These are phyloP conservation scores for Fusarium sp. DNA, from an alignment of 2,329 filamentous ascomycete genomes.

Conservation along the genomic window DNA sequence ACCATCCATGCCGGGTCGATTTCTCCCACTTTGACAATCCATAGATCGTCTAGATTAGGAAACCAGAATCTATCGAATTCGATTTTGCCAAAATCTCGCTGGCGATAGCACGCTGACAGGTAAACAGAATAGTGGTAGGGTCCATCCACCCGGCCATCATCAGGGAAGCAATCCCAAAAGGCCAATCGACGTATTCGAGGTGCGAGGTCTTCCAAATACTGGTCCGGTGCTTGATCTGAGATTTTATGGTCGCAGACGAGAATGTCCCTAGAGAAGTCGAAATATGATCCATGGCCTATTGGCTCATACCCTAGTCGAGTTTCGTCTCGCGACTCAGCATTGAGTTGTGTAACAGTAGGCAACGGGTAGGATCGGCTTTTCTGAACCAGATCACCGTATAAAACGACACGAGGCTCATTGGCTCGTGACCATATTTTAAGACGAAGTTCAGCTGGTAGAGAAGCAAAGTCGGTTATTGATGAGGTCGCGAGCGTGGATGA, in stretches of 20 bases:
- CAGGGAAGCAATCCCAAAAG: slow-evolving; percentile 59
- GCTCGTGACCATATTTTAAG: slow-evolving; percentile 57
- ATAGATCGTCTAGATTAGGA: slow-evolving; percentile 56
- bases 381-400: slow-evolving; percentile 55
- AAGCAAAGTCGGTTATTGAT: slow-evolving; percentile 46
- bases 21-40: slow-evolving; percentile 59
- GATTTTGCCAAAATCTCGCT: slow-evolving; percentile 52
- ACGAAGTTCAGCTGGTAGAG: slow-evolving; percentile 56
- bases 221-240: slow-evolving; percentile 52
- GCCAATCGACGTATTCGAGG: slow-evolving; percentile 54
- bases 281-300: slow-evolving; percentile 54
- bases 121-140: slow-evolving; percentile 55
- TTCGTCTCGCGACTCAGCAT: slow-evolving; percentile 54
- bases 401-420: slow-evolving; percentile 55
- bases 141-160: slow-evolving; percentile 55
- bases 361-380: slow-evolving; percentile 52
- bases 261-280: slow-evolving; percentile 57
- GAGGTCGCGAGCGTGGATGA: slow-evolving; percentile 24
- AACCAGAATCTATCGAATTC: slow-evolving; percentile 58
- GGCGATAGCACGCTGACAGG: slow-evolving; percentile 53
- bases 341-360: slow-evolving; percentile 56
- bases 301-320: slow-evolving; percentile 55
- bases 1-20: slow-evolving; percentile 57
- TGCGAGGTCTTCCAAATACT: slow-evolving; percentile 54
- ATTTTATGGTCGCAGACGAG: slow-evolving; percentile 57